Evolutionary conservation across 805 yeast genomes (phyloP).

Genomic region (Pichia membranifaciens): DNA sequence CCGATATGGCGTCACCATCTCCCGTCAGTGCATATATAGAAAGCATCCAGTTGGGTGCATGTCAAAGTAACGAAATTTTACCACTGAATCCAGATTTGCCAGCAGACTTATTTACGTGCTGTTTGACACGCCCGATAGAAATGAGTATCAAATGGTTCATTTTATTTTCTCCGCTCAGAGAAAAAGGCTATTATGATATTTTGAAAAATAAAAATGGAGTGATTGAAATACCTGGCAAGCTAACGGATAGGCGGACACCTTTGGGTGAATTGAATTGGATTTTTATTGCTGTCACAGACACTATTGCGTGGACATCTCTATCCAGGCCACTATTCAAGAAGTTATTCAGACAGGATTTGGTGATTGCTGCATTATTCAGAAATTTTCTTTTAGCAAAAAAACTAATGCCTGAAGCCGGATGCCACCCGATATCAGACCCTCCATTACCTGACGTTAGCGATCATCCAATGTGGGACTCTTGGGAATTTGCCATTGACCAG

Average conservation of each 20-base stretch:
- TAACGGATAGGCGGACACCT: slow-evolving; percentile 91
- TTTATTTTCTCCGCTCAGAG: slow-evolving; percentile 65
- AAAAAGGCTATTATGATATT: slow-evolving; percentile 43
- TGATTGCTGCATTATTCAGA: slow-evolving; percentile 93
- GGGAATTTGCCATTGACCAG: slow-evolving; percentile 97
- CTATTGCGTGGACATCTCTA: slow-evolving; percentile 93
- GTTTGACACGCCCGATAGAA: slow-evolving; percentile 92
- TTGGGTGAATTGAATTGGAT: slow-evolving; percentile 96
- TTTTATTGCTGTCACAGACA: slow-evolving; percentile 95
- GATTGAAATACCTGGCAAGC: slow-evolving; percentile 78
- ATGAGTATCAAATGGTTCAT: slow-evolving; percentile 89
- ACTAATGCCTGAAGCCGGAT: slow-evolving; percentile 87
- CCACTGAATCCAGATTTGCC: slow-evolving; percentile 95
- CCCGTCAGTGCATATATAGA: slow-evolving; percentile 70
- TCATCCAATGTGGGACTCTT: slow-evolving; percentile 95
- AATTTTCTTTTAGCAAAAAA: slow-evolving; percentile 88
- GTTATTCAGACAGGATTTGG: slow-evolving; percentile 87
- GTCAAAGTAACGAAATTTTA: slow-evolving; percentile 74
- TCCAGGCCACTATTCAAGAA: slow-evolving; percentile 85
- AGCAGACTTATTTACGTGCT: slow-evolving; percentile 92
- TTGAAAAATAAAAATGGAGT: slow-evolving; percentile 46
- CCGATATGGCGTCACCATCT: slow-evolving; percentile 46
- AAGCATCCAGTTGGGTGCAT: slow-evolving; percentile 91
- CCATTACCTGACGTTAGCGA: slow-evolving; percentile 78
- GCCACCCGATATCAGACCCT: slow-evolving; percentile 94